Evolutionary conservation across 2,329 filamentous ascomycete genomes (phyloP).

Genomic region (Shiraia bambusicola): DNA sequence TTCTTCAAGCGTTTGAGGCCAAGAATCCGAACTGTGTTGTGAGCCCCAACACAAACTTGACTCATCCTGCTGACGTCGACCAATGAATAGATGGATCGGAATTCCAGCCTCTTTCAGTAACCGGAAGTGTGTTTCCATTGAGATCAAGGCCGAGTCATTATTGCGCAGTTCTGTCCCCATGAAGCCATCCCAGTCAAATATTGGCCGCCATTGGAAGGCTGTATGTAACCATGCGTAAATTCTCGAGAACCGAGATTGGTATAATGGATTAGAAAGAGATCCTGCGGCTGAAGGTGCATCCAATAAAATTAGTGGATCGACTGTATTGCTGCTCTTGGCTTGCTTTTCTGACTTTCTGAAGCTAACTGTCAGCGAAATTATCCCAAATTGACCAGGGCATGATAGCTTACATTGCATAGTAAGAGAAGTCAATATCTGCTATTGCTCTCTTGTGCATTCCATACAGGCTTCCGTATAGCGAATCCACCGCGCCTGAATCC

Average conservation of each 20-base stretch:
- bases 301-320: background rate
- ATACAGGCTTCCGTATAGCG: too few relatives aligned
- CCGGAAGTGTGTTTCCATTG: conserved; percentile 14
- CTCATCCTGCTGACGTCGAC: conserved; percentile 12
- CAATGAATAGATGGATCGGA: conserved; percentile 26
- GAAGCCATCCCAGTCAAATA: conserved; percentile 33
- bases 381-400: too few relatives aligned
- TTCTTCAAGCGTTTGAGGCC: conserved; percentile 13
- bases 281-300: background rate
- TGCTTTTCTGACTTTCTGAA: too few relatives aligned
- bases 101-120: conserved; percentile 16
- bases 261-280: background rate
- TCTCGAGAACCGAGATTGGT: conserved; percentile 3
- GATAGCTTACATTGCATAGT: too few relatives aligned
- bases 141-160: background rate
- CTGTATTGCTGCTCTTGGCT: too few relatives aligned
- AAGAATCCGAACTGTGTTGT: conserved; percentile 14
- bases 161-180: conserved; percentile 6
- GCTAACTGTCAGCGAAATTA: too few relatives aligned
- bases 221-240: conserved; percentile 24
- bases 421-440: background rate
- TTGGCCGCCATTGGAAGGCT: conserved; percentile 25
- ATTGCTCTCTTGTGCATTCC: background rate
- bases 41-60: conserved; percentile 32
- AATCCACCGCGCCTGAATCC: too few relatives aligned